Percentiles rank a stretch among this genome's conserved stretches.
These are phyloP conservation scores for Curvularia eragrostidis DNA, from an alignment of 2,329 filamentous ascomycete species.

Conservation along the genomic window DNA sequence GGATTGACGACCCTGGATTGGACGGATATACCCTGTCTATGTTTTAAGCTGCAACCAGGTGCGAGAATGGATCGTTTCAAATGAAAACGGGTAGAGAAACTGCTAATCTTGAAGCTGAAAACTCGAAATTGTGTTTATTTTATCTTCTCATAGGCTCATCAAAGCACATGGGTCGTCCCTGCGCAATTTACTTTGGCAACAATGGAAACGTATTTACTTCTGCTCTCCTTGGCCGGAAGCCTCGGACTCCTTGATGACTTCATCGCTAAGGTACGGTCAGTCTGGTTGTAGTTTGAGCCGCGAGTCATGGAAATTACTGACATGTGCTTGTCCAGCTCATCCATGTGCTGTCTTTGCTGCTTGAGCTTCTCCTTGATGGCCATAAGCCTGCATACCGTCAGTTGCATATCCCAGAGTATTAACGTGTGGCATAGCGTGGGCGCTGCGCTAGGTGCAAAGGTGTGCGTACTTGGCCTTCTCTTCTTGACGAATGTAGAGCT, in stretches of 20 bases:
- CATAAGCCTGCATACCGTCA: slow-evolving; percentile 61
- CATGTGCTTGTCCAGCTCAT: slow-evolving; percentile 88
- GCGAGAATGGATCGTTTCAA: not conserved
- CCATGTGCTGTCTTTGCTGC: slow-evolving; percentile 81
- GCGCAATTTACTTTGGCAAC: slow-evolving; percentile 1
- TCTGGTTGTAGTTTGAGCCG: not conserved
- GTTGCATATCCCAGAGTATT: not conserved
- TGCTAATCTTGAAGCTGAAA: not conserved
- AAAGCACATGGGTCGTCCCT: slow-evolving; percentile 5
- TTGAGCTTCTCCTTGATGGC: slow-evolving; percentile 72
- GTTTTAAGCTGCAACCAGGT: not conserved
- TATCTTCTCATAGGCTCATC: slow-evolving; percentile 9
- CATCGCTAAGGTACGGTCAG: slow-evolving; percentile 65
- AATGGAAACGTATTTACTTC: slow-evolving; percentile 30
- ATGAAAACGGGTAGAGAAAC: not conserved
- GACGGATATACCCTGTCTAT: not conserved
- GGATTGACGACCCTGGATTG: not conserved
- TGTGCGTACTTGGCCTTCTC: slow-evolving; percentile 78
- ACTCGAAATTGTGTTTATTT: slow-evolving; percentile 12
- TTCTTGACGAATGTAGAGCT: slow-evolving; percentile 81
- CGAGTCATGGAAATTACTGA: slow-evolving; percentile 54
- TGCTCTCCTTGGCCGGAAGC: slow-evolving; percentile 68
- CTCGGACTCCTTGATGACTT: slow-evolving; percentile 74
- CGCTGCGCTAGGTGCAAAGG: not conserved
- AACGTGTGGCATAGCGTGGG: not conserved